A percentile compares a stretch with the other conserved stretches of the same genome.
These are phyloP conservation scores for Porpolomopsis calyptriformis DNA, from an alignment of 768 basidiomycete species.

Conservation along the genomic window DNA sequence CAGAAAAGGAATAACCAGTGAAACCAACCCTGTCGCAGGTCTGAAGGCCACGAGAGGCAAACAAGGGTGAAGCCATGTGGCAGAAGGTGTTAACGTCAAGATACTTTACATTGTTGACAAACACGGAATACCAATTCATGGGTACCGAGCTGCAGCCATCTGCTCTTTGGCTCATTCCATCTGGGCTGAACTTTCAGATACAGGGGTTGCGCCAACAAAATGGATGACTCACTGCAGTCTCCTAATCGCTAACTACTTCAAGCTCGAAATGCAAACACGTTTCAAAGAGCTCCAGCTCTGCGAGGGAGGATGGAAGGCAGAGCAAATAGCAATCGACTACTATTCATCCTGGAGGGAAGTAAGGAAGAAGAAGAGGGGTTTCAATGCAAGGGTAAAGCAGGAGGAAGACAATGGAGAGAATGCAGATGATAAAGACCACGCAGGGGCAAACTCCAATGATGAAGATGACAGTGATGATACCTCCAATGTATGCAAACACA, in stretches of 20 bases:
- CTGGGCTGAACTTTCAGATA: not conserved
- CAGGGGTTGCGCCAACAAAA: not conserved
- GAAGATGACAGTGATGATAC: too few relatives aligned
- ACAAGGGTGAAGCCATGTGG: not conserved
- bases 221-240: not conserved
- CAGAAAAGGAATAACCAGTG: too few relatives aligned
- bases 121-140: not conserved
- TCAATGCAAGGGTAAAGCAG: too few relatives aligned
- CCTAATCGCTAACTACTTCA: not conserved
- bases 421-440: too few relatives aligned
- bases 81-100: not conserved
- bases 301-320: not conserved
- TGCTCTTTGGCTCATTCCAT: not conserved
- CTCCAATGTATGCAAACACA: too few relatives aligned
- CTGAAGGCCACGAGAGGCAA: not conserved
- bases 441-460: too few relatives aligned
- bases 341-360: not conserved
- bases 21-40: not conserved
- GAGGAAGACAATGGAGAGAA: too few relatives aligned
- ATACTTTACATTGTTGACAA: not conserved
- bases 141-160: not conserved
- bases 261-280: not conserved
- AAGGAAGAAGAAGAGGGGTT: too few relatives aligned
- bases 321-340: not conserved
- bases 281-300: not conserved